These are phyloP conservation scores for Cyathus striatus DNA, from an alignment of 768 basidiomycete genomes.

Conservation along the genomic window DNA sequence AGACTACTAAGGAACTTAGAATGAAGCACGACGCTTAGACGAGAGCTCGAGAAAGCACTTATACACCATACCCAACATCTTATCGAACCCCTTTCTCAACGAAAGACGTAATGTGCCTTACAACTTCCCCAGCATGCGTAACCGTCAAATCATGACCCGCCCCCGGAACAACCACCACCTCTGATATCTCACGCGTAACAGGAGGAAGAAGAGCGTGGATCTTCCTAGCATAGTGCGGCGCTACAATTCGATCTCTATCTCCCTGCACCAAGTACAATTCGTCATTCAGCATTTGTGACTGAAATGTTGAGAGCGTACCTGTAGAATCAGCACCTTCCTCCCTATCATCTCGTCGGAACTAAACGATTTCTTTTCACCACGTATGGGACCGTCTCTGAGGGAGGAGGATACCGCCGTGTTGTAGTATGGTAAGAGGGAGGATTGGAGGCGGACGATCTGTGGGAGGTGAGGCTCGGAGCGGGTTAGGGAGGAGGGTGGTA, in stretches of 20 bases:
- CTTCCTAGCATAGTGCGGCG: slow-evolving; percentile 44
- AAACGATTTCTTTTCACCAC: slow-evolving; percentile 54
- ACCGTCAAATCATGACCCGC: slow-evolving; percentile 50
- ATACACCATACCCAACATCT: no score
- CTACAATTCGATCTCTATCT: slow-evolving; percentile 53
- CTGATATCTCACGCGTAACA: slow-evolving; percentile 23
- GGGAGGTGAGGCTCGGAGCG: background rate
- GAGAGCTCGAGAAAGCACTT: no score
- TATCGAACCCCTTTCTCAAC: no score
- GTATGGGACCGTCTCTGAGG: background rate
- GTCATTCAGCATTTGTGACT: no score
- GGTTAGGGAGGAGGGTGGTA: background rate
- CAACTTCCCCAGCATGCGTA: no score
- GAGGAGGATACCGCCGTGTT: background rate
- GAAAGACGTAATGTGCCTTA: no score
- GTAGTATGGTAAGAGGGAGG: background rate
- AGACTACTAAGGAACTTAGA: no score
- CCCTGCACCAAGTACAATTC: slow-evolving; percentile 37
- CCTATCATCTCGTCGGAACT: slow-evolving; percentile 39
- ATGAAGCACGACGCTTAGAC: no score
- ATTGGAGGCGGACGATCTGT: slow-evolving; percentile 22
- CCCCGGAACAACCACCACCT: slow-evolving; percentile 42
- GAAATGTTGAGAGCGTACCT: slow-evolving; percentile 32
- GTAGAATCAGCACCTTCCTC: slow-evolving; percentile 54
- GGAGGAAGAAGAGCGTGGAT: slow-evolving; percentile 41